Evolutionary conservation across 306 rosid species (phyloP), one percentile per base, ranked within the genome.

Genomic region (Casuarina equisetifolia): DNA sequence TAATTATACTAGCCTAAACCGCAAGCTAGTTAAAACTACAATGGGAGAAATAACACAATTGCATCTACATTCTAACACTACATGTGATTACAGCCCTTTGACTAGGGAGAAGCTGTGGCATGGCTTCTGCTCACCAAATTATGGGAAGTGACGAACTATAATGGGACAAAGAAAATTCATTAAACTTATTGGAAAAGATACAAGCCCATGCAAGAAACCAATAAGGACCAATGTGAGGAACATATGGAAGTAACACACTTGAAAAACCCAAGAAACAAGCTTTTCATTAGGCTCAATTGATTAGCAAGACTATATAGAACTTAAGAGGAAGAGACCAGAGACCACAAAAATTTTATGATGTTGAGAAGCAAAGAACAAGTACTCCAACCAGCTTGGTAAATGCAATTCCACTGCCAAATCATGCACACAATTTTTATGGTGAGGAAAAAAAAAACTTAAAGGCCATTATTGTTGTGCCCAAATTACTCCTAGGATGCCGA

Each of bases 231-330:
- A 83, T 42, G 98, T 93, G 73, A 95, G 88, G 85, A 90, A 95
- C 97, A 95, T 95, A 84, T 92, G 95, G 86, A 92, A 95, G 86
- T 95, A 95, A 85, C 92, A 95, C 76, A 95, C 92, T 97, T 92
- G 89, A 79, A 89, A 81, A 86, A 66, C 25, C 42, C 80, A 51
- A 55, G 64, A 73, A 84, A 78, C 77, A 73, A 80, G 57, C 76
- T 51, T n/a, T 75, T 54, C 66, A 57, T 40, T 25, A 42, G 45
- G 54, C 61, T 44, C 59, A 76, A 69, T 64, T 76, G 70, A 68
- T 53, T 51, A 72, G 54, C 71, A 79, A 63, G 80, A 46, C 68
- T 40, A 57, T n/a, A 42, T 48, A 52, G 46, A 68, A 59, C 68
- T 59, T 49, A 69, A 85, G 58, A 66, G 74, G 50, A 66, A 75